A percentile compares a stretch with the other conserved stretches of the same genome.
These are phyloP conservation scores for Neohortaea acidophila DNA, from an alignment of 495 filamentous ascomycete species.

Conservation along the genomic window DNA sequence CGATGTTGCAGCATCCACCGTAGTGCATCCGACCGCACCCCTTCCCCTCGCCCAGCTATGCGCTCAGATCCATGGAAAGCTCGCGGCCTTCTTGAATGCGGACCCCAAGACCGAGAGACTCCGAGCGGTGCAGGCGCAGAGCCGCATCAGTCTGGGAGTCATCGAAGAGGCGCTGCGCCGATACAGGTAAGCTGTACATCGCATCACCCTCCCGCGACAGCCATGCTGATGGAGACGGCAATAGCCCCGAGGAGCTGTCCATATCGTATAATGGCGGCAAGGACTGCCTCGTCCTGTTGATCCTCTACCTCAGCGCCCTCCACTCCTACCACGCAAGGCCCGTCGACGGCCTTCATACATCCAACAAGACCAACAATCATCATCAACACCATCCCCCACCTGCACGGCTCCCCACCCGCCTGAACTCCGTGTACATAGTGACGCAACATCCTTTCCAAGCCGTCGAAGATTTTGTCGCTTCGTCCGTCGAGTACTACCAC, in stretches of 20 bases:
- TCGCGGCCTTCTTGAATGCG: constrained; percentile 53
- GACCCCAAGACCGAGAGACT: constrained; percentile 42
- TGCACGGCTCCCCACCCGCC: constrained; percentile 14
- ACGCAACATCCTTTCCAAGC: constrained; percentile 63
- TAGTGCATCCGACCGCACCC: too few relatives aligned
- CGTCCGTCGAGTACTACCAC: constrained; percentile 48
- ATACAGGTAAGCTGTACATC: constrained; percentile 46
- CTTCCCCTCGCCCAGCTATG: constrained; percentile 30
- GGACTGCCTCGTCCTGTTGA: constrained; percentile 87
- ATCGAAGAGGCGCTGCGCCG: constrained; percentile 52
- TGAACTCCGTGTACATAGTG: constrained; percentile 81
- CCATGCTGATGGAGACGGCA: too few relatives aligned
- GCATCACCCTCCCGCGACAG: not conserved
- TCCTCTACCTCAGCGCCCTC: constrained; percentile 68
- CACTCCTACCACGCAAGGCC: constrained; percentile 17
- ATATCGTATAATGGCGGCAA: constrained; percentile 97
- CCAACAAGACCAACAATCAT: not conserved
- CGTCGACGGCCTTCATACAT: too few relatives aligned
- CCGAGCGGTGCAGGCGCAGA: constrained; percentile 55
- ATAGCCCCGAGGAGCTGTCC: constrained; percentile 62
- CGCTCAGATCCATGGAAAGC: constrained; percentile 43
- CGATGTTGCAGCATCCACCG: too few relatives aligned
- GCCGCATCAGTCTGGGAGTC: constrained; percentile 51
- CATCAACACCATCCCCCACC: constrained; percentile 14
- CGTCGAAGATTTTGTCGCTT: constrained; percentile 69